Evolutionary conservation across 805 yeast species (phyloP).

Genomic region (Suhomyces sp.): DNA sequence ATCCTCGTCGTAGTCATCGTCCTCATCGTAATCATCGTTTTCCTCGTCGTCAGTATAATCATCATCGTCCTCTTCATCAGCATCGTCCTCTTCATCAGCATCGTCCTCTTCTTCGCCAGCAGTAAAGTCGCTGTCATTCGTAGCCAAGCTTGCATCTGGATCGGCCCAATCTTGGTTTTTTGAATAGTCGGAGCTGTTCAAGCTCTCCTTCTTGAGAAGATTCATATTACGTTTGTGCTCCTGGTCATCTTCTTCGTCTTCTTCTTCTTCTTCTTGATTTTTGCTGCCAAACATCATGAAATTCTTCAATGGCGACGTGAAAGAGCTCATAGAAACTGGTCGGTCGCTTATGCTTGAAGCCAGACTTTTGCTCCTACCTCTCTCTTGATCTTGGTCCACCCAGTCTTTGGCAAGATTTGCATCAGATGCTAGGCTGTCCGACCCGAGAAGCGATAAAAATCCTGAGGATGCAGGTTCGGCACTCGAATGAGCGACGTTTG

Average conservation of each 20-base stretch:
- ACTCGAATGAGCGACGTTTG: constrained; percentile 3
- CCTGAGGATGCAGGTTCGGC: constrained; percentile 9
- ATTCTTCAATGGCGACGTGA: constrained; percentile 40
- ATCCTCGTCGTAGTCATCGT: constrained; percentile 21
- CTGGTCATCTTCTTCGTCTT: constrained; percentile 22
- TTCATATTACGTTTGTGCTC: constrained; percentile 21
- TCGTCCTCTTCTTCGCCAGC: constrained; percentile 19
- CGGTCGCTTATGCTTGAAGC: constrained; percentile 18
- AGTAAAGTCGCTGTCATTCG: constrained; percentile 16
- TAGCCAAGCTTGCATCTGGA: constrained; percentile 10
- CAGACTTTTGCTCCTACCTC: constrained; percentile 5
- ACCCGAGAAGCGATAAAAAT: constrained; percentile 3
- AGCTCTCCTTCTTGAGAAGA: constrained; percentile 1
- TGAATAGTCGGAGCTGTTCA: constrained; percentile 14
- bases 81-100: constrained; percentile 17
- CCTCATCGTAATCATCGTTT: constrained; percentile 26
- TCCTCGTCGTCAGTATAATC: constrained; percentile 12
- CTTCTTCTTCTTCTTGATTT: constrained; percentile 24
- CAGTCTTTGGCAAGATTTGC: not conserved
- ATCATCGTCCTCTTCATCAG: constrained; percentile 20
- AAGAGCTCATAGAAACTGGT: constrained; percentile 33
- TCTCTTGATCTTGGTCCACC: not conserved
- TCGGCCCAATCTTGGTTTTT: constrained; percentile 7
- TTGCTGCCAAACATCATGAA: constrained; percentile 38
- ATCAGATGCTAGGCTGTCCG: not conserved